phyloP scores from a whole-genome alignment of 257 asterid genomes.

The Penstemon eatonii region DNA sequence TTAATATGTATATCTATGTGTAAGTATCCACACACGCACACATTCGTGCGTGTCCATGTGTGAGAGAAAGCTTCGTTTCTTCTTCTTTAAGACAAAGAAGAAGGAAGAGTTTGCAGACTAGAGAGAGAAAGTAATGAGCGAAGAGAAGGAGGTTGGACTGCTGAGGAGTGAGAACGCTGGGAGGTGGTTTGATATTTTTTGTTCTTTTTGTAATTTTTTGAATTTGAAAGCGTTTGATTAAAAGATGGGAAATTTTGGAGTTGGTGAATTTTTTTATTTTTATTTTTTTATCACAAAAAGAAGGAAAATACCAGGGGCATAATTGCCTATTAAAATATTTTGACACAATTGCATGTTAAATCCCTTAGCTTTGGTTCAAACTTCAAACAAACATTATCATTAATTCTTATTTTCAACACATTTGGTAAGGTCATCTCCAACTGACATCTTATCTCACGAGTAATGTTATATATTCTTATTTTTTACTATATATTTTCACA shows the following conservation, averaged over 20 bases:
- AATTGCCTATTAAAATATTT: no score
- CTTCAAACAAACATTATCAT: no score
- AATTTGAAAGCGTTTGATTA: slow-evolving; percentile 42
- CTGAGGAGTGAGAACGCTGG: slow-evolving; percentile 37
- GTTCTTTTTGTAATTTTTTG: slow-evolving; percentile 26
- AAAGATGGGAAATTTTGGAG: slow-evolving; percentile 28
- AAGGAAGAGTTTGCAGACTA: slow-evolving; percentile 40
- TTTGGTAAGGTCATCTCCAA: no score
- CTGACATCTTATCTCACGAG: no score
- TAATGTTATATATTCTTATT: no score
- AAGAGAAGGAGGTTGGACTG: slow-evolving; percentile 34
- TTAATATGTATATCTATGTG: background rate
- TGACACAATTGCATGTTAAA: no score
- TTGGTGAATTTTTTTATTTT: background rate
- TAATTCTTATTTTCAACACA: no score
- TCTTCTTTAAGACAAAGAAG: slow-evolving; percentile 60
- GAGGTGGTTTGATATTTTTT: slow-evolving; percentile 21
- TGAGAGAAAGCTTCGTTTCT: slow-evolving; percentile 37
- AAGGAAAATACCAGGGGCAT: no score
- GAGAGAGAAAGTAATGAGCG: slow-evolving; percentile 34
- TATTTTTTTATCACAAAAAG: no score
- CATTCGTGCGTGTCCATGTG: slow-evolving; percentile 31
- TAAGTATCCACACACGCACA: slow-evolving; percentile 27
- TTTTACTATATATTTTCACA: no score
- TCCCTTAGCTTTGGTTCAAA: no score